Percentiles rank a stretch among this genome's conserved stretches.
Conservation (phyloP, 176 grass and related monocot species). For the Miscanthus lutarioriparius region DNA sequence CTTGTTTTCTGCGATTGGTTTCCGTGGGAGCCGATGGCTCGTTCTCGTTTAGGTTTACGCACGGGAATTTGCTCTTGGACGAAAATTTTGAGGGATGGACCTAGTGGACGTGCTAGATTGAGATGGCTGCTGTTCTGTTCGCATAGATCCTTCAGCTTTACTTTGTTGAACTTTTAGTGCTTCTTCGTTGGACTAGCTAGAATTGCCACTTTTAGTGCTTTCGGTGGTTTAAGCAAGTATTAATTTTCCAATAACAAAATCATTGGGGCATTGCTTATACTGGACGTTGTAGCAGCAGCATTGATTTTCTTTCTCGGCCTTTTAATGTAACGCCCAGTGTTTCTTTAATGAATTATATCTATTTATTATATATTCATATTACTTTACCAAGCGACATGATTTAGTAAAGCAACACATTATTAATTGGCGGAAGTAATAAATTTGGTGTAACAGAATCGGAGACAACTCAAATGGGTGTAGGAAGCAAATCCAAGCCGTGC, state of each 20-base stretch:
- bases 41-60: not conserved
- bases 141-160: not conserved
- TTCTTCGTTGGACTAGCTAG: not conserved
- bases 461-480: constrained; percentile 78
- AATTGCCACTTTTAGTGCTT: not conserved
- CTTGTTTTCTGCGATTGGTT: not conserved
- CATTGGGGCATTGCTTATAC: not conserved
- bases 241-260: not conserved
- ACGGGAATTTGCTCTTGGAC: not conserved
- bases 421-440: constrained; percentile 73
- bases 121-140: not conserved
- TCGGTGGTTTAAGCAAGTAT: not conserved
- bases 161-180: not conserved
- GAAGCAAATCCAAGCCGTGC: constrained; percentile 99
- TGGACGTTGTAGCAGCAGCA: not conserved
- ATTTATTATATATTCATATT: constrained; percentile 31
- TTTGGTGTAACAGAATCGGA: constrained; percentile 98
- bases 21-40: not conserved
- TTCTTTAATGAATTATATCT: constrained; percentile 31
- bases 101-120: not conserved
- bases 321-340: not conserved
- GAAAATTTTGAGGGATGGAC: not conserved
- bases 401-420: constrained; percentile 64
- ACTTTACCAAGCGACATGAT: constrained; percentile 41
- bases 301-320: constrained; percentile 23